Evolutionary conservation across 805 yeast genomes (phyloP).

Genomic region (Metschnikowia matae): DNA sequence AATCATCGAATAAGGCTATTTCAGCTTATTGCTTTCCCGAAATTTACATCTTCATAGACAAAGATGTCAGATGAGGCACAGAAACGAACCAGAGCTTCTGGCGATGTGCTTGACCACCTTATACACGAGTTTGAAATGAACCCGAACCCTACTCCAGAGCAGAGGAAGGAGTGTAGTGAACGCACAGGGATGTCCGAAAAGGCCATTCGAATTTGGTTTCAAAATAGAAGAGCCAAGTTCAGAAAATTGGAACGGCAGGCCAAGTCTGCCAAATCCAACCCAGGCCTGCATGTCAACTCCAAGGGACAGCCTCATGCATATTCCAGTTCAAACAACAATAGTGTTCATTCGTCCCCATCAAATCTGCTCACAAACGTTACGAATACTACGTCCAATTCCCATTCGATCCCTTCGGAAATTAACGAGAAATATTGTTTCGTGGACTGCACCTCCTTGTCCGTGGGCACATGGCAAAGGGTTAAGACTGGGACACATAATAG

Average conservation of each 20-base stretch:
- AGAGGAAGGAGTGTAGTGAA: conserved; percentile 63
- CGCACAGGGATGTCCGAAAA: conserved; percentile 80
- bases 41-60: not conserved
- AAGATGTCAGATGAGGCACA: conserved; percentile 19
- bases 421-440: conserved; percentile 71
- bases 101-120: conserved; percentile 68
- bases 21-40: not conserved
- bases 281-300: not conserved
- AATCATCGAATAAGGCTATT: not conserved
- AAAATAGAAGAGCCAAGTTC: conserved; percentile 76
- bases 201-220: conserved; percentile 91
- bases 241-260: conserved; percentile 58
- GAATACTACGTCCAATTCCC: conserved; percentile 16
- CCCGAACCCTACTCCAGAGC: conserved; percentile 72
- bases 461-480: conserved; percentile 78
- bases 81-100: conserved; percentile 71
- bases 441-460: conserved; percentile 64
- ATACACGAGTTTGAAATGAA: conserved; percentile 66
- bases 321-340: conserved; percentile 8
- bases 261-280: conserved; percentile 9
- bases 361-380: conserved; percentile 18
- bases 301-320: conserved; percentile 4
- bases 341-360: conserved; percentile 23
- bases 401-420: conserved; percentile 44
- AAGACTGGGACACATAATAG: conserved; percentile 54